Conservation (phyloP, 768 basidiomycete genomes). For the Russula vinacea region DNA sequence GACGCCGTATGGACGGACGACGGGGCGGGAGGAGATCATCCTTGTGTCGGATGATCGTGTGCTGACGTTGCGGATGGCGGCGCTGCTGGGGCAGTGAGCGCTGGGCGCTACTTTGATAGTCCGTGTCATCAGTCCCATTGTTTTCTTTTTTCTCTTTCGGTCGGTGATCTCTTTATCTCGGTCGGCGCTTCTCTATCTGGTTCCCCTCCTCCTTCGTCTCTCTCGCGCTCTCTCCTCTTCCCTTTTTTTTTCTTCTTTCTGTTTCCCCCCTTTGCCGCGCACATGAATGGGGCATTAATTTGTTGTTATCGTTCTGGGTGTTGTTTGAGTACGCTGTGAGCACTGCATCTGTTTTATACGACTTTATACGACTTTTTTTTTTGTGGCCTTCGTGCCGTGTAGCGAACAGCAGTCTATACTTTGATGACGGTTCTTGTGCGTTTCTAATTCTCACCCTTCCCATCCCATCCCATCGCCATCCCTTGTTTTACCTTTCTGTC, state of each 20-base stretch:
- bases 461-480: too few relatives aligned
- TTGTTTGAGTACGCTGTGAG: constrained; percentile 30
- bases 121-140: not conserved
- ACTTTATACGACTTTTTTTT: not conserved
- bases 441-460: too few relatives aligned
- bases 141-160: not conserved
- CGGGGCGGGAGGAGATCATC: constrained; percentile 79
- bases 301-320: constrained; percentile 12
- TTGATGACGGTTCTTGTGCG: not conserved
- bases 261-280: not conserved
- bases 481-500: not conserved
- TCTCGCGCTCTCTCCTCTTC: not conserved
- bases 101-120: constrained; percentile 12
- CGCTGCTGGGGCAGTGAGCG: constrained; percentile 33
- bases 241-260: not conserved
- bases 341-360: constrained; percentile 21
- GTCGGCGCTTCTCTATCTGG: too few relatives aligned
- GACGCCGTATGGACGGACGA: constrained; percentile 37
- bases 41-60: constrained; percentile 89
- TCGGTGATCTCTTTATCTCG: not conserved
- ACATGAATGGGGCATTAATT: not conserved
- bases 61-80: constrained; percentile 58
- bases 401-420: not conserved
- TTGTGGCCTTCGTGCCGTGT: not conserved
- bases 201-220: not conserved